phyloP scores from a whole-genome alignment of 257 asterid genomes.

The Lantana camara region DNA sequence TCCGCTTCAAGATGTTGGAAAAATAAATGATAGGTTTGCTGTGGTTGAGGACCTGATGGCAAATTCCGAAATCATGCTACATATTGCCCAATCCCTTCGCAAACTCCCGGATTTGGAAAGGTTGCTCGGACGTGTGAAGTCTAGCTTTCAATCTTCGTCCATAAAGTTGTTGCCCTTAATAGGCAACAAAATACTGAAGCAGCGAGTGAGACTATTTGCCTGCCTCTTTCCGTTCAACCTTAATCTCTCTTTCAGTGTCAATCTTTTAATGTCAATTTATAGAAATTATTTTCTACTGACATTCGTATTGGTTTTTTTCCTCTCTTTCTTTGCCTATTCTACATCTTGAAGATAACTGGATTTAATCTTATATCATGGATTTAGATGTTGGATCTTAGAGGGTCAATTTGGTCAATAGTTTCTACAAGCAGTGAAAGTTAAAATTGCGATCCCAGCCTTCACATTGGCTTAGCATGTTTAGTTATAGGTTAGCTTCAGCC shows the following conservation, averaged over 20 bases:
- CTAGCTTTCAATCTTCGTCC: slow-evolving; percentile 72
- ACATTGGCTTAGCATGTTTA: not conserved
- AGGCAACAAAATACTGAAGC: slow-evolving; percentile 76
- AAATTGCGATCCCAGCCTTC: slow-evolving; percentile 8
- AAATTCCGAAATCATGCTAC: slow-evolving; percentile 53
- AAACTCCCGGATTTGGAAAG: slow-evolving; percentile 92
- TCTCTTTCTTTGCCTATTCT: not conserved
- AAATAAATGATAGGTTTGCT: slow-evolving; percentile 78
- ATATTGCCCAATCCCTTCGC: slow-evolving; percentile 64
- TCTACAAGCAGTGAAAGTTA: slow-evolving; percentile 15
- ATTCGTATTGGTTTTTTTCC: slow-evolving; percentile 22
- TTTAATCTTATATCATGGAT: slow-evolving; percentile 20
- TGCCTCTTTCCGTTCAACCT: slow-evolving; percentile 8
- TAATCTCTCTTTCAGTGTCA: not conserved
- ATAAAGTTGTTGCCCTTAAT: slow-evolving; percentile 71
- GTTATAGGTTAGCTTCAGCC: slow-evolving; percentile 19
- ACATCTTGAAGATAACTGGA: slow-evolving; percentile 10
- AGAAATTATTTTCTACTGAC: not conserved
- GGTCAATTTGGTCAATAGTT: slow-evolving; percentile 4
- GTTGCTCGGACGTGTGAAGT: slow-evolving; percentile 85
- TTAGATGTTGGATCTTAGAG: slow-evolving; percentile 17
- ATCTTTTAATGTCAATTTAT: not conserved
- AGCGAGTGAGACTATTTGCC: slow-evolving; percentile 59
- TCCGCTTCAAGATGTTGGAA: slow-evolving; percentile 81
- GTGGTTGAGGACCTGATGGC: slow-evolving; percentile 73